Evolutionary conservation across 192 early-diverging fungal genomes (phyloP).

Genomic region (Diversispora eburnea): DNA sequence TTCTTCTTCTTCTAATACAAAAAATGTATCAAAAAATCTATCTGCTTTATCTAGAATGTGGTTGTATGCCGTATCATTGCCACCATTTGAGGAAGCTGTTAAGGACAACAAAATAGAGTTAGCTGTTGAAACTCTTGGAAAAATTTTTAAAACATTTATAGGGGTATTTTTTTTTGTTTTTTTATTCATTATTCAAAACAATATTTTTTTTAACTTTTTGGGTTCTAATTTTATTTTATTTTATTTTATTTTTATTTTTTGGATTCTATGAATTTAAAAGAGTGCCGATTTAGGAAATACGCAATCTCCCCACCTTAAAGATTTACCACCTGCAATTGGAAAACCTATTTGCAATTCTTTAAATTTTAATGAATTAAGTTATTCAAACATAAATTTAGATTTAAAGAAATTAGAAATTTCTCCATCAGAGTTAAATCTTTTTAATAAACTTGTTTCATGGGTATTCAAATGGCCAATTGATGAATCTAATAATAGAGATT

Average conservation of each 20-base stretch:
- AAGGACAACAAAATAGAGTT: neutral
- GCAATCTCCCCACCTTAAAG: conserved; percentile 9
- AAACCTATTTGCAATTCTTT: neutral
- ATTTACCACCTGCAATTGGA: neutral
- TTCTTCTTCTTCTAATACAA: too few relatives aligned
- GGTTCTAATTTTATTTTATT: too few relatives aligned
- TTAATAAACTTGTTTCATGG: conserved; percentile 10
- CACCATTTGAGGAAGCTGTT: neutral
- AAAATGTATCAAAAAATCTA: too few relatives aligned
- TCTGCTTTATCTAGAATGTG: neutral
- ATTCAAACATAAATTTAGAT: neutral
- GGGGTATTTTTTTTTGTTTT: neutral
- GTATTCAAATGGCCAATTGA: neutral
- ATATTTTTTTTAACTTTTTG: neutral
- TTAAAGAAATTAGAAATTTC: neutral
- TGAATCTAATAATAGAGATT: neutral
- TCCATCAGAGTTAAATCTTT: neutral
- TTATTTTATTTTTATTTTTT: too few relatives aligned
- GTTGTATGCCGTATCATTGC: neutral
- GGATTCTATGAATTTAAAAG: neutral
- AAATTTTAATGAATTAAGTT: conserved; percentile 9
- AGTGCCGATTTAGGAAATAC: neutral
- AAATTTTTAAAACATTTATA: neutral
- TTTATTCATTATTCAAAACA: neutral
- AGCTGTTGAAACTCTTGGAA: neutral